These are phyloP conservation scores for Kodamaea sagamina DNA, from an alignment of 805 yeast genomes.

Conservation along the genomic window DNA sequence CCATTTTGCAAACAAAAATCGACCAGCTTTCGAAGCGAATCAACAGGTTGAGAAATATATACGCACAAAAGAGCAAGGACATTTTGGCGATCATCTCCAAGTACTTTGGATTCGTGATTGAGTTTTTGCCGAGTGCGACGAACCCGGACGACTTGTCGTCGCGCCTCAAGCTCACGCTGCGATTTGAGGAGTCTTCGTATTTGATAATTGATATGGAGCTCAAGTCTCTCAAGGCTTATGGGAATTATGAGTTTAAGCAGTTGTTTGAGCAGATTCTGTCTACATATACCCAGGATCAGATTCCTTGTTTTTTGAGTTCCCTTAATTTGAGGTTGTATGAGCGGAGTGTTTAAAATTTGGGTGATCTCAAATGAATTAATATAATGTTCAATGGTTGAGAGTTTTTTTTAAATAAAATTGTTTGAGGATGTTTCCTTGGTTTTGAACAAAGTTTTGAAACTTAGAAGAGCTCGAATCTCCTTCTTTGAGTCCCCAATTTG, in stretches of 20 bases:
- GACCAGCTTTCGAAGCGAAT: constrained; percentile 53
- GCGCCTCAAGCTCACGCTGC: constrained; percentile 56
- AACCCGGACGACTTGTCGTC: constrained; percentile 49
- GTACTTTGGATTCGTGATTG: constrained; percentile 72
- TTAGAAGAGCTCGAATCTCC: no score
- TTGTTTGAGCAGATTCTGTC: constrained; percentile 53
- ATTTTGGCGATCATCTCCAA: constrained; percentile 66
- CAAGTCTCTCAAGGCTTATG: constrained; percentile 56
- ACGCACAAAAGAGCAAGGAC: constrained; percentile 66
- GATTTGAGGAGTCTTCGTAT: constrained; percentile 42
- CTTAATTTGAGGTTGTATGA: constrained; percentile 61
- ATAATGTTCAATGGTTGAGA: no score
- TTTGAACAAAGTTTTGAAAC: no score
- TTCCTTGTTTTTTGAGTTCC: constrained; percentile 78
- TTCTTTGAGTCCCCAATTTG: no score
- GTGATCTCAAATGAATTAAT: no score
- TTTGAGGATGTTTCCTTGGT: no score
- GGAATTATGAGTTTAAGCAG: constrained; percentile 38
- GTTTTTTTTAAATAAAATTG: no score
- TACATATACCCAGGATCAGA: constrained; percentile 70
- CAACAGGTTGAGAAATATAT: constrained; percentile 56
- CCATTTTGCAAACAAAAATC: constrained; percentile 47
- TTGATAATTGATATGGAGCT: constrained; percentile 58
- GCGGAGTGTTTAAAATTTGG: background rate
- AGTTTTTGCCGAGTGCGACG: constrained; percentile 52